A percentile compares a stretch with the other conserved stretches of the same genome.
These are phyloP conservation scores for Tetragonia tetragonoides DNA, from an alignment of 148 eudicot genomes.

Conservation along the genomic window DNA sequence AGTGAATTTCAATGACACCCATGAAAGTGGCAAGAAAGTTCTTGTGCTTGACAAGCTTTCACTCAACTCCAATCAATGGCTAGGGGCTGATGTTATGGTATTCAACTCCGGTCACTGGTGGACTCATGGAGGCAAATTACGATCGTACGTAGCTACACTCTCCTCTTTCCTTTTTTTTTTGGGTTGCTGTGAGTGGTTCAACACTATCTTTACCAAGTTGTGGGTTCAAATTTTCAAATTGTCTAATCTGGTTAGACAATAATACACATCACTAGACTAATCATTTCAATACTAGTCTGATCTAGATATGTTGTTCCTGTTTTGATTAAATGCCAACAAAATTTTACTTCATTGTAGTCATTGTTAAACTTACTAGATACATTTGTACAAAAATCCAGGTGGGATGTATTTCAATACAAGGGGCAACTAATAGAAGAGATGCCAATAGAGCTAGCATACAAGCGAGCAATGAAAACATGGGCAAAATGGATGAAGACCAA, in stretches of 20 bases:
- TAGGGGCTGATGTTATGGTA: conserved; percentile 55
- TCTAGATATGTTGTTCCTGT: too few species aligned
- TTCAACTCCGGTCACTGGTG: conserved; percentile 68
- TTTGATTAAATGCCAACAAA: too few species aligned
- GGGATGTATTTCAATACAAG: conserved; percentile 32
- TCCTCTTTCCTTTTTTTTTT: too few species aligned
- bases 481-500: conserved; percentile 32
- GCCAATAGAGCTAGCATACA: conserved; percentile 30
- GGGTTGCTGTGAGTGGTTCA: too few species aligned
- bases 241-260: too few species aligned
- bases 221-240: too few species aligned
- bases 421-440: conserved; percentile 32
- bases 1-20: conserved; percentile 27
- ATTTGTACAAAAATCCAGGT: conserved; percentile 24
- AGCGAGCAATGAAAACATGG: conserved; percentile 41
- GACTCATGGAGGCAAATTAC: conserved; percentile 27
- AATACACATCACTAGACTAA: too few species aligned
- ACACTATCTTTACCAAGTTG: too few species aligned
- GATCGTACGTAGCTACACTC: conserved; percentile 14
- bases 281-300: too few species aligned
- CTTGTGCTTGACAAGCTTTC: conserved; percentile 40
- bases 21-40: conserved; percentile 30
- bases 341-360: not conserved
- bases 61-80: conserved; percentile 31
- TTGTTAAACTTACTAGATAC: too few species aligned